Base-by-base conservation (phyloP, 306 rosid genomes). In the Rosa lucieae region DNA sequence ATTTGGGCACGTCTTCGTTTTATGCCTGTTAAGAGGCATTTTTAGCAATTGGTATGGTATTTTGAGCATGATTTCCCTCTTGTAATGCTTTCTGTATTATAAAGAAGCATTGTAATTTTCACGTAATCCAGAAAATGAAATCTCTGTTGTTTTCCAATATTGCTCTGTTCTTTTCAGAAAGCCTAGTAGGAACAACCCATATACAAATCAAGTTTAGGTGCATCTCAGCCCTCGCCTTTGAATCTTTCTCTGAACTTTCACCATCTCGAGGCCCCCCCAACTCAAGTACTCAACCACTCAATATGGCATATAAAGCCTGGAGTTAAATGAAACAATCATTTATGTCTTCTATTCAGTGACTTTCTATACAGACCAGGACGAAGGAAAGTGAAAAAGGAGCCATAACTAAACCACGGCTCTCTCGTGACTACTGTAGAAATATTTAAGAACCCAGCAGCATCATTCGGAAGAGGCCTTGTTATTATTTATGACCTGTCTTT, bases 101-200 rank as follows among this genome's bases (percentile, higher is more conserved):
- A 77, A 59, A 81, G 83, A 77, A 67, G 62, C 56, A 72, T 69
- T 79, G 49, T 76, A 62, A 49, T n/a, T 67, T 72, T 81, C 49
- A 35, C 39, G 65, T 77, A 51, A 49, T 82, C 80, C 77, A 74
- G 77, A 69, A 72, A 76, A 40, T 56, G 51, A 47, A 8, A 17
- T 55, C 70, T 75, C 65, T 63, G 76, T 70, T 42, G 63, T 9
- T 10, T 61, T 11, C 67, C 39, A 61, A 10, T 3, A 48, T 61
- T 61, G 18, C 17, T 23, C 3, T 74, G 67, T 51, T 77, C 51
- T 77, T 58, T 75, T 62, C 67, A 42, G 32, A 10, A 26, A 26
- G 35, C 67, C 1, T 61, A 56, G 63, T n/a, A n/a, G 63, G 32
- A 56, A 9, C 32, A 56, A 7, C 9, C 63, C 5, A n/a, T 56